Percentiles rank a stretch among this genome's conserved stretches.
Conservation (phyloP, 2,329 filamentous ascomycete genomes). For the Elsinoe arachidis region DNA sequence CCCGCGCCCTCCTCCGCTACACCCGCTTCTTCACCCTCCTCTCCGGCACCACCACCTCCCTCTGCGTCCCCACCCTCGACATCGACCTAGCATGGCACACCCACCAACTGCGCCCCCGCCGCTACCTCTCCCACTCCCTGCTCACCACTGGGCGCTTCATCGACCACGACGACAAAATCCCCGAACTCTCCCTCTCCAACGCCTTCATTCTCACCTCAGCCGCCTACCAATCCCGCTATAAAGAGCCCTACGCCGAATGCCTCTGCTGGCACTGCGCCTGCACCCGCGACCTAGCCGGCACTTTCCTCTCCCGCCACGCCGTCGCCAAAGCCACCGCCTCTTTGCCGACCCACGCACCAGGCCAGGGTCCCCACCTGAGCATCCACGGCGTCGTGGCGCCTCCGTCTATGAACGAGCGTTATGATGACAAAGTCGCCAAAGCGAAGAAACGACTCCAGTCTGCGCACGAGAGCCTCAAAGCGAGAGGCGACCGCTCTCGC, state of each 20-base stretch:
- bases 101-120: conserved; percentile 58
- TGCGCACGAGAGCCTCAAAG: not conserved
- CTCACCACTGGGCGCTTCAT: conserved; percentile 50
- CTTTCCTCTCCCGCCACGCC: conserved; percentile 38
- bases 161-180: conserved; percentile 78
- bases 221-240: conserved; percentile 56
- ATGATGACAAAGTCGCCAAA: conserved; percentile 52
- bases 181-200: conserved; percentile 53
- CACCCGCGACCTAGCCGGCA: conserved; percentile 50
- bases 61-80: conserved; percentile 63
- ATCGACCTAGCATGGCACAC: conserved; percentile 75
- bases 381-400: conserved; percentile 45
- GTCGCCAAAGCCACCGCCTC: conserved; percentile 35
- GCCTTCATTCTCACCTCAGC: conserved; percentile 67
- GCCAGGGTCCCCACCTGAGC: conserved; percentile 29
- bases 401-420: conserved; percentile 62
- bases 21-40: conserved; percentile 56
- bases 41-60: conserved; percentile 34
- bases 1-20: conserved; percentile 57
- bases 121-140: conserved; percentile 54
- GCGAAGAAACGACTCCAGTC: not conserved
- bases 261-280: conserved; percentile 81
- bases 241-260: conserved; percentile 64
- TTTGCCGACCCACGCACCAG: conserved; percentile 17
- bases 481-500: not conserved